These are phyloP conservation scores for Picea sitchensis DNA, from an alignment of 75 land plant genomes.

Conservation along the genomic window DNA sequence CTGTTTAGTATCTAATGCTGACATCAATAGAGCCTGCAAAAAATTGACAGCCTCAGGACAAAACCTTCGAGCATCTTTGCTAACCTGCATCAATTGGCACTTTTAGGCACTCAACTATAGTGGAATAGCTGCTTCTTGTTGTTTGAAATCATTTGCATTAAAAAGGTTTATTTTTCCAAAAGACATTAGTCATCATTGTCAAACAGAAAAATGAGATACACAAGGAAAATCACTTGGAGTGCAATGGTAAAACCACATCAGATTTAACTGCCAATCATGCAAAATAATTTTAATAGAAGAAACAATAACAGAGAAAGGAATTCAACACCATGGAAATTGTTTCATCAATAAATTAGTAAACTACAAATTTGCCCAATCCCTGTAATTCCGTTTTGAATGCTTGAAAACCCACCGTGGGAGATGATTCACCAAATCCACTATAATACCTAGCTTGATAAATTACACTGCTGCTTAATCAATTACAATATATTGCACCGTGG, in stretches of 20 bases:
- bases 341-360: not conserved
- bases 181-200: not conserved
- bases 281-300: not conserved
- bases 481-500: too few relatives aligned
- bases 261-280: not conserved
- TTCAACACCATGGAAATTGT: not conserved
- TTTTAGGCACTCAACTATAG: not conserved
- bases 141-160: not conserved
- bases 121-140: not conserved
- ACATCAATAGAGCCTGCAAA: conserved; percentile 49
- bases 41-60: conserved; percentile 84
- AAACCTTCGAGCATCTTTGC: conserved; percentile 63
- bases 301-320: not conserved
- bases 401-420: not conserved
- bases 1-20: conserved; percentile 38
- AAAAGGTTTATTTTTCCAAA: not conserved
- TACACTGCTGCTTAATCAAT: too few relatives aligned
- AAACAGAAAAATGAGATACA: not conserved
- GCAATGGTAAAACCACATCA: not conserved
- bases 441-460: too few relatives aligned
- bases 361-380: not conserved
- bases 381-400: not conserved
- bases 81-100: conserved; percentile 34
- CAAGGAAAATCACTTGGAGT: not conserved
- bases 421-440: not conserved